Evolutionary conservation across 2,329 filamentous ascomycete genomes (phyloP).

Genomic region (Ampelomyces quisqualis): DNA sequence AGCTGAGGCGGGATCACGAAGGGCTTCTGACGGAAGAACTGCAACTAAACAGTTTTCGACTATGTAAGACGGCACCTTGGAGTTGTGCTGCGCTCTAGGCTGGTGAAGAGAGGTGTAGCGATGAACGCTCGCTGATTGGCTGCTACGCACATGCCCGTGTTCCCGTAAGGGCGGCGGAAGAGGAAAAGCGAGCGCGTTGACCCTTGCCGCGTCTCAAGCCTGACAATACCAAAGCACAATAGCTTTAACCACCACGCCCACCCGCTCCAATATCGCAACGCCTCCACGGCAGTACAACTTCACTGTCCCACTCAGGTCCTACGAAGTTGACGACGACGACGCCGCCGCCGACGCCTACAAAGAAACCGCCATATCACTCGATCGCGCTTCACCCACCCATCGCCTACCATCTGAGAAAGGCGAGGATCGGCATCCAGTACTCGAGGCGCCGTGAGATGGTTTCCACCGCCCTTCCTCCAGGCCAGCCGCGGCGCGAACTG

Average conservation of each 20-base stretch:
- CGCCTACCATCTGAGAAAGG: no score
- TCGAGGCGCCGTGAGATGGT: conserved; percentile 27
- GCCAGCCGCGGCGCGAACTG: conserved; percentile 31
- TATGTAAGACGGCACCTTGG: no score
- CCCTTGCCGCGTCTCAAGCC: conserved; percentile 2
- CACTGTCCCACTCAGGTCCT: no score
- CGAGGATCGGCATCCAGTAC: no score
- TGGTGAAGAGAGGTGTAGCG: neutral
- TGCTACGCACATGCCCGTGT: neutral
- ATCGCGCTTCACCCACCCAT: neutral
- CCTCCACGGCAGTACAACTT: neutral
- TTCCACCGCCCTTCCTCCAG: conserved; percentile 23
- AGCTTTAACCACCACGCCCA: neutral
- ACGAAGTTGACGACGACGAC: no score
- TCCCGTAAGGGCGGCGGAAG: neutral
- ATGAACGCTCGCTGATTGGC: neutral
- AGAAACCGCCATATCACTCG: neutral
- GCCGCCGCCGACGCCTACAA: neutral
- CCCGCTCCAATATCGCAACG: neutral
- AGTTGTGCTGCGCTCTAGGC: neutral
- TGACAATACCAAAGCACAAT: conserved; percentile 1
- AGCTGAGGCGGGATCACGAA: no score
- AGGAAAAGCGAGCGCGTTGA: no score
- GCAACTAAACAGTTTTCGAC: neutral
- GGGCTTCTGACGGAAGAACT: neutral